Base-by-base conservation (phyloP, 305 asterid genomes). In the Stenogyne calaminthoides region DNA sequence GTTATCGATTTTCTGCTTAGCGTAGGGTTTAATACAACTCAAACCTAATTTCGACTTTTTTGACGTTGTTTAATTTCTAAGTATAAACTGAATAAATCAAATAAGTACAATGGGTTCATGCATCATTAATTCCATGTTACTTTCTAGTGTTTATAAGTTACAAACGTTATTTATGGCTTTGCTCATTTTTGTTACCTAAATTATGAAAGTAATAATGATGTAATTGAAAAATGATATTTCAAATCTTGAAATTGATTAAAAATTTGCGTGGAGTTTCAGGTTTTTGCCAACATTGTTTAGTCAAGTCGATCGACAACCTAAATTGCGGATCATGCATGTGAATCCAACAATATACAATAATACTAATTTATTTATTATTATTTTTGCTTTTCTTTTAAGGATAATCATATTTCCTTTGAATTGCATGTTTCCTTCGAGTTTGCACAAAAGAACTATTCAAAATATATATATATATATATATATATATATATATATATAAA, bases 301-400 rank as follows among this genome's bases (percentile, higher is more conserved):
- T 75, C 74, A 47, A 67, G 56, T 75, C 67, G 25, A 65, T 16
- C 10, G 0, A 49, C 22, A 52, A 44, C 73, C 78, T 57, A 74
- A 74, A 39, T n/a, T 19, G 39, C 55, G 18, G 65, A 36, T 72
- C 32, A 16, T 34, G 40, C 40, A 40, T 60, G 54, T 14, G 65
- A n/a, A 29, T 60, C 65, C 19, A 25, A 56, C 22, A 56, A 12
- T 46, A 46, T 25, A 25, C 29, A 25, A 25, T 25, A 25, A 25
- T 1, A 25, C 29, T 22, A 25, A 1, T 25, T 2, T 25, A 1
- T 1, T 25, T 25, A 3, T 25, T 25, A 25, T 25, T 25, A 32
- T 32, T 25, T 22, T 22, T 22, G 25, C 29, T 25, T 25, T 2
- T 25, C 29, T 25, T 25, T 25, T 25, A 25, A 1, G 2, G 29